A percentile compares a stretch with the other conserved stretches of the same genome.
These are phyloP conservation scores for Tilletia walkeri DNA, from an alignment of 1,284 basidiomycete species.

Conservation along the genomic window DNA sequence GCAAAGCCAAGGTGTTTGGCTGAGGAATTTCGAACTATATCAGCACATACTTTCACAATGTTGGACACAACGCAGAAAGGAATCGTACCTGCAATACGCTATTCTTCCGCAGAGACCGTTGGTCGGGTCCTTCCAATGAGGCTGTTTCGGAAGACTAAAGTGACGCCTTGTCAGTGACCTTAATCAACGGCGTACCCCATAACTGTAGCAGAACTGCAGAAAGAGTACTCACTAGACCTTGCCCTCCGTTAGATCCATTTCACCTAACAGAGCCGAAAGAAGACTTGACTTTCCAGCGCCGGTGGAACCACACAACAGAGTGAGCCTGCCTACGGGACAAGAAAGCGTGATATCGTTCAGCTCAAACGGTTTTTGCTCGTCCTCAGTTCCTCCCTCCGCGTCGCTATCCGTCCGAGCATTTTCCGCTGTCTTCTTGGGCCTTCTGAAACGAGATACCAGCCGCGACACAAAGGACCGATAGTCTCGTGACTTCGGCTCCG, in stretches of 20 bases:
- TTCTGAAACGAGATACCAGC: not conserved
- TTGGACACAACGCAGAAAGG: not conserved
- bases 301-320: slow-evolving; percentile 44
- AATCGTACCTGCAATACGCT: slow-evolving; percentile 32
- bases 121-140: not conserved
- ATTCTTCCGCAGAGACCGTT: slow-evolving; percentile 26
- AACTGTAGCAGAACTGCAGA: not conserved
- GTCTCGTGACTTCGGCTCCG: not conserved
- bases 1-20: slow-evolving; percentile 42
- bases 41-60: no score
- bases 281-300: slow-evolving; percentile 51
- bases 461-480: not conserved
- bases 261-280: slow-evolving; percentile 44
- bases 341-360: slow-evolving; percentile 34
- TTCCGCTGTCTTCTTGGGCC: not conserved
- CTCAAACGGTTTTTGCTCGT: slow-evolving; percentile 27
- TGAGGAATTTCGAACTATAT: not conserved
- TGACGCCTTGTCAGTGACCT: not conserved
- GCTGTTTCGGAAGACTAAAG: slow-evolving; percentile 15
- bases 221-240: slow-evolving; percentile 6
- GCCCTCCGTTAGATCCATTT: slow-evolving; percentile 38
- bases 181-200: not conserved
- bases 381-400: not conserved
- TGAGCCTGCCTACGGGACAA: slow-evolving; percentile 33
- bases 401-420: not conserved